A percentile compares a stretch with the other conserved stretches of the same genome.
These are phyloP conservation scores for Phytophthora multivora DNA, from an alignment of 352 stramenopile species.

Conservation along the genomic window DNA sequence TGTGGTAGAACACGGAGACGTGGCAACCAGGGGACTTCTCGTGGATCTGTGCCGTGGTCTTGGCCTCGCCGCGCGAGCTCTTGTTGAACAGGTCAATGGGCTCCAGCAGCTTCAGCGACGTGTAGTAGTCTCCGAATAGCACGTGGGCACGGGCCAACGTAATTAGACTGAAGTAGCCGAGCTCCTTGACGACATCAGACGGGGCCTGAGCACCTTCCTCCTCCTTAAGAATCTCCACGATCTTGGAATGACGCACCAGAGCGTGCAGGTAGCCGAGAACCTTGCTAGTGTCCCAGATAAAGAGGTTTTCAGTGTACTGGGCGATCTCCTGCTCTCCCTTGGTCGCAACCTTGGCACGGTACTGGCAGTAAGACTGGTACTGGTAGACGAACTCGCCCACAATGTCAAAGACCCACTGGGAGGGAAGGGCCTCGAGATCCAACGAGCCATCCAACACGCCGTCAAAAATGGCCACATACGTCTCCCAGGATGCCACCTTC, in stretches of 20 bases:
- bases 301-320: conserved; percentile 72
- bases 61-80: conserved; percentile 48
- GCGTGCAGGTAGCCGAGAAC: conserved; percentile 96
- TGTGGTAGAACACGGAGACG: conserved; percentile 97
- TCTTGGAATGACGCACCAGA: conserved; percentile 92
- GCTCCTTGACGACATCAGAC: conserved; percentile 85
- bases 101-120: conserved; percentile 91
- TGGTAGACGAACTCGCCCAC: conserved; percentile 99
- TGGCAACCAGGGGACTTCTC: conserved; percentile 92
- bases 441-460: conserved; percentile 87
- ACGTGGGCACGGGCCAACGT: conserved; percentile 95
- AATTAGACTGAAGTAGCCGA: conserved; percentile 97
- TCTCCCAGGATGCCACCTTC: conserved; percentile 93
- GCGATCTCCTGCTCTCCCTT: conserved; percentile 68
- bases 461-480: conserved; percentile 96
- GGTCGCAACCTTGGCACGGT: conserved; percentile 84
- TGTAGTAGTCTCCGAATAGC: conserved; percentile 97
- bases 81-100: conserved; percentile 92
- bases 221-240: conserved; percentile 87
- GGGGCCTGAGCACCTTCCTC: conserved; percentile 45
- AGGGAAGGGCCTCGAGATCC: conserved; percentile 87
- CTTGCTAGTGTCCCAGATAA: conserved; percentile 96
- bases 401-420: conserved; percentile 99
- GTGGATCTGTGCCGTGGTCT: conserved; percentile 84
- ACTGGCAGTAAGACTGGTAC: conserved; percentile 99